Evolutionary conservation across 1,139 yeast species (phyloP).

Genomic region (Yamadazyma aaseri): DNA sequence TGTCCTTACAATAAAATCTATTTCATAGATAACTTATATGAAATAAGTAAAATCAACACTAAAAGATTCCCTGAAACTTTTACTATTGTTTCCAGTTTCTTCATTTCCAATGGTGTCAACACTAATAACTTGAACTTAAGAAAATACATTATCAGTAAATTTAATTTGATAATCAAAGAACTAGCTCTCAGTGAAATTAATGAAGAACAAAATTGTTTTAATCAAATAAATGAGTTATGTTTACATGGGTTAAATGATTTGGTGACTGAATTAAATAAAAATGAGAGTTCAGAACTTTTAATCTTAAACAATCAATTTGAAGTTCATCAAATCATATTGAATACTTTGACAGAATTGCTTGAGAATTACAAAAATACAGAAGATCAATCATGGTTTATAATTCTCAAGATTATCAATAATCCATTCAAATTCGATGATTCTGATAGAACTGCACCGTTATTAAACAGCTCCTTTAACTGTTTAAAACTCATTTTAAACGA

Average conservation of each 20-base stretch:
- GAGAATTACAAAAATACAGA: conserved; percentile 61
- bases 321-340: conserved; percentile 59
- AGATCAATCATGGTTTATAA: conserved; percentile 61
- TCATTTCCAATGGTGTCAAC: conserved; percentile 34
- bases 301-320: conserved; percentile 60
- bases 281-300: conserved; percentile 28
- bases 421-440: conserved; percentile 47
- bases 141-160: conserved; percentile 33
- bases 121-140: conserved; percentile 10
- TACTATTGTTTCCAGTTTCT: conserved; percentile 43
- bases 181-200: conserved; percentile 43
- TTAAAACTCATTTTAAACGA: conserved; percentile 83
- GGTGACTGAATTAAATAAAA: conserved; percentile 26
- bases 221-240: conserved; percentile 20
- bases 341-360: conserved; percentile 64
- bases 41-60: conserved; percentile 51
- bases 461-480: conserved; percentile 72
- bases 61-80: conserved; percentile 50
- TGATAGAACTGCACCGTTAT: conserved; percentile 47
- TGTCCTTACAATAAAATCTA: conserved; percentile 46
- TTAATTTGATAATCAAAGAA: conserved; percentile 48
- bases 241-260: conserved; percentile 32
- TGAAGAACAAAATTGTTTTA: conserved; percentile 16
- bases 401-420: conserved; percentile 65
- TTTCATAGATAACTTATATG: conserved; percentile 38